Evolutionary conservation across 495 filamentous ascomycete genomes (phyloP).

Genomic region (Acidiella bohemica): DNA sequence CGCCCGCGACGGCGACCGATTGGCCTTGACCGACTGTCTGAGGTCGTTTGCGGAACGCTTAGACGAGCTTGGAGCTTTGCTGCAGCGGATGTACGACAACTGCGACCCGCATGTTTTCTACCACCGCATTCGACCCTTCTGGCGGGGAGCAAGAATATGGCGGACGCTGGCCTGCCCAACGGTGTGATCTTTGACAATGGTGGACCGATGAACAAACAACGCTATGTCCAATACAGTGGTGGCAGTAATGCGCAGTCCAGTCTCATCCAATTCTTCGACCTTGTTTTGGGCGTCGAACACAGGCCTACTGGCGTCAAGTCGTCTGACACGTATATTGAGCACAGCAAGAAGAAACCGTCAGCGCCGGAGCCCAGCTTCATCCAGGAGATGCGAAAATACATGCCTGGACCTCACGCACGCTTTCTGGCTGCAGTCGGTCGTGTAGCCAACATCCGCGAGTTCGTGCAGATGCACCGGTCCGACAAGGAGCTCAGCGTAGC

Average conservation of each 20-base stretch:
- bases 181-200: conserved; percentile 82
- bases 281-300: conserved; percentile 83
- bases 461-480: conserved; percentile 50
- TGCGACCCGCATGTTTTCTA: conserved; percentile 93
- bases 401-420: conserved; percentile 82
- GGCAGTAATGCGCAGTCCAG: conserved; percentile 95
- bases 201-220: conserved; percentile 36
- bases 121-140: conserved; percentile 80
- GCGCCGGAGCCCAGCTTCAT: conserved; percentile 63
- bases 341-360: conserved; percentile 35
- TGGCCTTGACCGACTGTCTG: conserved; percentile 60
- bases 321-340: conserved; percentile 32
- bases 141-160: conserved; percentile 95
- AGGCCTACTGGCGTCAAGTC: conserved; percentile 68
- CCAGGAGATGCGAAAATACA: conserved; percentile 89
- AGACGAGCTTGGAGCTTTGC: conserved; percentile 61
- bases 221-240: conserved; percentile 68
- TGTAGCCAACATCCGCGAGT: conserved; percentile 81
- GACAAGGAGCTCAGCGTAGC: conserved; percentile 59
- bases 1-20: conserved; percentile 54
- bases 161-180: conserved; percentile 71
- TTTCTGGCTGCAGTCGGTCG: conserved; percentile 69
- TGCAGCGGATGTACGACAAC: conserved; percentile 79
- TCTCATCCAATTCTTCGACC: conserved; percentile 87
- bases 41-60: conserved; percentile 69